A percentile compares a stretch with the other conserved stretches of the same genome.
Evolutionary conservation across 2,329 filamentous ascomycete genomes (phyloP).

Genomic region (Aureobasidium melanogenum): DNA sequence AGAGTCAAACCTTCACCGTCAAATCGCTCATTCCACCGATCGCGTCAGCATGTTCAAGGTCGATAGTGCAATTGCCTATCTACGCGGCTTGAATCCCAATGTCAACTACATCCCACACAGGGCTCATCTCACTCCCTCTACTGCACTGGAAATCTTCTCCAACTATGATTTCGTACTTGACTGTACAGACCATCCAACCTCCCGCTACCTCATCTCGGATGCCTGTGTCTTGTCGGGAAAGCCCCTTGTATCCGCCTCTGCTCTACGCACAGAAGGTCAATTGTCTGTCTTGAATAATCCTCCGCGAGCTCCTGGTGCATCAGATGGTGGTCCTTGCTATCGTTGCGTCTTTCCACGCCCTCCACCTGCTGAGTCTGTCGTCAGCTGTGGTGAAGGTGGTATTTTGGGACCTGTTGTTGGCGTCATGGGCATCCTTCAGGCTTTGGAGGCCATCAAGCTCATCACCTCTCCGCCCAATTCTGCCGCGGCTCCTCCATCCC

Average conservation of each 20-base stretch:
- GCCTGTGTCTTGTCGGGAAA: constrained; percentile 71
- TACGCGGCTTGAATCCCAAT: constrained; percentile 56
- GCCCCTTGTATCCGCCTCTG: constrained; percentile 80
- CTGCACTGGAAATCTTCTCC: constrained; percentile 57
- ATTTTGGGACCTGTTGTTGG: constrained; percentile 90
- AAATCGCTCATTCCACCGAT: constrained; percentile 68
- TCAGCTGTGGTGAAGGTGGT: constrained; percentile 85
- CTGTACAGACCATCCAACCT: constrained; percentile 88
- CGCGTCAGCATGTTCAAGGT: constrained; percentile 72
- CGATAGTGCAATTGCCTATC: constrained; percentile 50
- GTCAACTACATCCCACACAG: constrained; percentile 55
- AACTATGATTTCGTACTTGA: constrained; percentile 80
- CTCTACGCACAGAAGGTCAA: constrained; percentile 81
- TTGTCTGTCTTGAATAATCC: constrained; percentile 82
- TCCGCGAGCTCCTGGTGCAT: constrained; percentile 49
- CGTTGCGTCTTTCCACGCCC: constrained; percentile 85
- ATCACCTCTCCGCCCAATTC: constrained; percentile 38
- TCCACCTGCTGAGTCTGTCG: constrained; percentile 71
- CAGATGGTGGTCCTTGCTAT: constrained; percentile 73
- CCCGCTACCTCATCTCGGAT: constrained; percentile 88
- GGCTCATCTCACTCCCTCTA: constrained; percentile 58
- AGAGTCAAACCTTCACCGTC: constrained; percentile 82
- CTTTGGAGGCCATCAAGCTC: constrained; percentile 81
- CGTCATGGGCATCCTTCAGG: constrained; percentile 85
- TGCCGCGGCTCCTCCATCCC: constrained; percentile 25